Conservation (phyloP, 2,329 filamentous ascomycete species). For the Emericellopsis cladophorae region DNA sequence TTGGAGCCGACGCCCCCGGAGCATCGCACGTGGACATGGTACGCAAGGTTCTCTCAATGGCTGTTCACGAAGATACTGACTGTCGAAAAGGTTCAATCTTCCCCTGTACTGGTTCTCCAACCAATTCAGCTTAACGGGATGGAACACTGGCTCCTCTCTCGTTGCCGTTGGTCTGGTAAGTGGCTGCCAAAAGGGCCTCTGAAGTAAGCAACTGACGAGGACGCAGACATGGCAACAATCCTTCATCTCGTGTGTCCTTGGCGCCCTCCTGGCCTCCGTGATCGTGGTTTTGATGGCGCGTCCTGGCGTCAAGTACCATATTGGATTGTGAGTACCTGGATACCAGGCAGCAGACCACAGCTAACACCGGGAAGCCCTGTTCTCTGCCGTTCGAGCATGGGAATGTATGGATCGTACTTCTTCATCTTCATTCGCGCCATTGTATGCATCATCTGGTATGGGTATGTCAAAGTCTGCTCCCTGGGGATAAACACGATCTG, state of each 20-base stretch:
- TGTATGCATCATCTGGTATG: constrained; percentile 17
- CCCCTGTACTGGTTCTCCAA: constrained; percentile 15
- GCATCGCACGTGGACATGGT: constrained; percentile 15
- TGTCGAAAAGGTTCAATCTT: constrained; percentile 7
- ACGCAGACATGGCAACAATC: constrained; percentile 12
- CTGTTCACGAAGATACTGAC: not conserved
- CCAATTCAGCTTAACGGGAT: constrained; percentile 13
- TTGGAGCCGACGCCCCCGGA: constrained; percentile 13
- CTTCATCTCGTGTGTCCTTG: constrained; percentile 11
- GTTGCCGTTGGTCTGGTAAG: constrained; percentile 11
- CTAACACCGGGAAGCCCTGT: constrained; percentile 10
- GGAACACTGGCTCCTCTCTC: constrained; percentile 14
- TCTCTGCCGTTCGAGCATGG: constrained; percentile 13
- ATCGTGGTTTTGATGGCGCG: constrained; percentile 13
- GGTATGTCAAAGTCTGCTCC: no score
- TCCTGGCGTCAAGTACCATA: constrained; percentile 12
- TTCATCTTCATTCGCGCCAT: constrained; percentile 18
- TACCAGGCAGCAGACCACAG: accelerated
- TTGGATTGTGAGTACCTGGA: constrained; percentile 9
- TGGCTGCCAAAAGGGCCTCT: no score
- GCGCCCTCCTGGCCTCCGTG: constrained; percentile 10
- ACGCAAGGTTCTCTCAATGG: not conserved
- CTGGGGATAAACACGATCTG: no score
- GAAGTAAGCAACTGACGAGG: constrained; percentile 1
- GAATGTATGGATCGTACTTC: constrained; percentile 19